Conservation (phyloP, 768 basidiomycete species). For the Paxillus ammoniavirescens region DNA sequence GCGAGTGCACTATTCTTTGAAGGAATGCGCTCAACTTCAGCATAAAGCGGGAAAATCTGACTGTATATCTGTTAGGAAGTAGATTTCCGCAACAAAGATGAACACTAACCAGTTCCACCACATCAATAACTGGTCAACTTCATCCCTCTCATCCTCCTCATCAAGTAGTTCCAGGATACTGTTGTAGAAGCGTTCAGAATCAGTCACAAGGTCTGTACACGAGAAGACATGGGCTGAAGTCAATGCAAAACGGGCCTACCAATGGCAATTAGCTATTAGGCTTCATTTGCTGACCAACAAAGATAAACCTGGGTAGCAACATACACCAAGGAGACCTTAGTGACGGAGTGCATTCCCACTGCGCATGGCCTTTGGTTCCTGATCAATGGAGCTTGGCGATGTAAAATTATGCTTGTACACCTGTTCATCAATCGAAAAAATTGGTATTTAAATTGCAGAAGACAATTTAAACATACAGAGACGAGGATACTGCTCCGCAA, state of each 20-base stretch:
- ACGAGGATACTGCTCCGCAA: too few species aligned
- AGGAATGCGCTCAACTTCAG: background rate
- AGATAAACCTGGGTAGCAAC: constrained; percentile 15
- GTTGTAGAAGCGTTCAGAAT: constrained; percentile 21
- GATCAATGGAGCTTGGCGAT: too few species aligned
- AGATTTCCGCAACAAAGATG: too few species aligned
- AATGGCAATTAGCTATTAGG: constrained; percentile 12
- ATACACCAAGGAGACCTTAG: constrained; percentile 14
- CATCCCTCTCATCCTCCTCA: constrained; percentile 19
- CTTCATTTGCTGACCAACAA: too few species aligned
- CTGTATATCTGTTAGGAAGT: background rate
- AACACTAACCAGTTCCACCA: constrained; percentile 15
- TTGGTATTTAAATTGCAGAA: too few species aligned
- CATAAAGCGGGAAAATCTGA: constrained; percentile 8
- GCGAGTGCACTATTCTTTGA: constrained; percentile 8
- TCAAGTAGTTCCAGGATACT: constrained; percentile 15
- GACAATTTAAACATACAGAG: too few species aligned
- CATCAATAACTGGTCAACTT: too few species aligned
- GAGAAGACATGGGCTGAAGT: constrained; percentile 16
- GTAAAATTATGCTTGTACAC: too few species aligned
- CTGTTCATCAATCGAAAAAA: too few species aligned
- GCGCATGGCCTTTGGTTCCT: too few species aligned
- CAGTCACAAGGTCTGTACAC: constrained; percentile 15
- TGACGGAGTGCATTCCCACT: too few species aligned
- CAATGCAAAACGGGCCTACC: too few species aligned